Conservation (phyloP, 495 filamentous ascomycete species). For the Hypoxylon lienhwacheense region DNA sequence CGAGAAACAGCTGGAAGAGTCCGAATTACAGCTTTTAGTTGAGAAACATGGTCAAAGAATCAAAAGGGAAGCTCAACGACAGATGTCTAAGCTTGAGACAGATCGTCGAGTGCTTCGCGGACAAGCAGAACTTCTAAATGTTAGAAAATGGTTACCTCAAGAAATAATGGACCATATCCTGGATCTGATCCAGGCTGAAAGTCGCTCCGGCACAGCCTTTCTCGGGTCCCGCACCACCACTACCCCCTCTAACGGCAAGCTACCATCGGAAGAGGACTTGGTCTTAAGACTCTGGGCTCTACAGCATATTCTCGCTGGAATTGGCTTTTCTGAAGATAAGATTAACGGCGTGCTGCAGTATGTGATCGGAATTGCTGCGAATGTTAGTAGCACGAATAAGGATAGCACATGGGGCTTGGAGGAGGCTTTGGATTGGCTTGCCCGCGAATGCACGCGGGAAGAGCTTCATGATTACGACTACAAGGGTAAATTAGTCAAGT, state of each 20-base stretch:
- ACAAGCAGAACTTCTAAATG: conserved; percentile 69
- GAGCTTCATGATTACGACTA: conserved; percentile 73
- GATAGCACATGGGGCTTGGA: conserved; percentile 82
- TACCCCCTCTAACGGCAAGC: conserved; percentile 43
- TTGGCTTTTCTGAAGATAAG: conserved; percentile 66
- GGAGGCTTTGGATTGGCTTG: conserved; percentile 85
- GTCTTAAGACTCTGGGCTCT: conserved; percentile 79
- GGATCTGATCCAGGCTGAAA: conserved; percentile 58
- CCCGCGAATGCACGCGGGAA: conserved; percentile 64
- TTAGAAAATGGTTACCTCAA: conserved; percentile 74
- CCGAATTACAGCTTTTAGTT: conserved; percentile 77
- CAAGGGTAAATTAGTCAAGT: conserved; percentile 39
- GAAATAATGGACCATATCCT: conserved; percentile 78
- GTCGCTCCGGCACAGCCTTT: conserved; percentile 51
- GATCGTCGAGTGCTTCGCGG: conserved; percentile 75
- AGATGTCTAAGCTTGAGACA: conserved; percentile 71
- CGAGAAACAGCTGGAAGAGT: conserved; percentile 77
- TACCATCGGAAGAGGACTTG: conserved; percentile 70
- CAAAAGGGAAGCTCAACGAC: conserved; percentile 65
- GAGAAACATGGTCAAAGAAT: conserved; percentile 77
- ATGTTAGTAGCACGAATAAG: conserved; percentile 53
- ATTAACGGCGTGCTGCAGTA: conserved; percentile 67
- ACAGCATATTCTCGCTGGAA: conserved; percentile 63
- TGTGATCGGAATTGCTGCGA: conserved; percentile 61
- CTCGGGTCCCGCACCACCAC: conserved; percentile 42